Evolutionary conservation across 2,329 filamentous ascomycete species (phyloP).

Genomic region (Exophiala calicioides): DNA sequence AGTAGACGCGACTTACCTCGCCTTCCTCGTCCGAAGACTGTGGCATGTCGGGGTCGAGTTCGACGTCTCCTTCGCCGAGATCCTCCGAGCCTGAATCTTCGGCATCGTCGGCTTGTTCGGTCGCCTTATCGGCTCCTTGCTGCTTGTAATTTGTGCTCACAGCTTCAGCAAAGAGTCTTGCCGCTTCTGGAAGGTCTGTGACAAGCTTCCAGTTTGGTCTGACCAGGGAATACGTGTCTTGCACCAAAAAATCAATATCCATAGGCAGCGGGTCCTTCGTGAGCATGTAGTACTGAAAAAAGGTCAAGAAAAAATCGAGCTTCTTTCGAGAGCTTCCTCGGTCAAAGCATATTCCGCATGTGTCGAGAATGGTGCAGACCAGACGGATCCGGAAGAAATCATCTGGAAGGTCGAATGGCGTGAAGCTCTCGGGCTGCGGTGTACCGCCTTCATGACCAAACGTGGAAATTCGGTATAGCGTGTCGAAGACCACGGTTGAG

Average conservation of each 20-base stretch:
- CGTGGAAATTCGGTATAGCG: constrained; percentile 88
- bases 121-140: constrained; percentile 67
- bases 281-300: constrained; percentile 91
- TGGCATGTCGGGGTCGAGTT: constrained; percentile 54
- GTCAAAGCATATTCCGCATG: constrained; percentile 94
- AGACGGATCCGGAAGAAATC: constrained; percentile 96
- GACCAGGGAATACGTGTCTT: constrained; percentile 82
- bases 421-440: constrained; percentile 74
- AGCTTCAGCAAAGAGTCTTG: constrained; percentile 80
- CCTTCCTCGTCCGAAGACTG: constrained; percentile 52
- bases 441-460: constrained; percentile 85
- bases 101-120: constrained; percentile 71
- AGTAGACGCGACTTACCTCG: constrained; percentile 37
- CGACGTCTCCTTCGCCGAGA: constrained; percentile 61
- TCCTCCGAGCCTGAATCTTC: constrained; percentile 76
- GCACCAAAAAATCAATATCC: constrained; percentile 95
- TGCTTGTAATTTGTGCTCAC: constrained; percentile 86
- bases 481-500: constrained; percentile 92
- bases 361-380: constrained; percentile 85
- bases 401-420: constrained; percentile 80
- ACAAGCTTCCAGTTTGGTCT: constrained; percentile 92
- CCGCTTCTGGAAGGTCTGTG: constrained; percentile 77
- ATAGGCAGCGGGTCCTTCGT: constrained; percentile 88
- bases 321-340: constrained; percentile 93
- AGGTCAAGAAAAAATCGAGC: constrained; percentile 93